Conservation (phyloP, 2,329 filamentous ascomycete genomes). For the Helotiales sp. region DNA sequence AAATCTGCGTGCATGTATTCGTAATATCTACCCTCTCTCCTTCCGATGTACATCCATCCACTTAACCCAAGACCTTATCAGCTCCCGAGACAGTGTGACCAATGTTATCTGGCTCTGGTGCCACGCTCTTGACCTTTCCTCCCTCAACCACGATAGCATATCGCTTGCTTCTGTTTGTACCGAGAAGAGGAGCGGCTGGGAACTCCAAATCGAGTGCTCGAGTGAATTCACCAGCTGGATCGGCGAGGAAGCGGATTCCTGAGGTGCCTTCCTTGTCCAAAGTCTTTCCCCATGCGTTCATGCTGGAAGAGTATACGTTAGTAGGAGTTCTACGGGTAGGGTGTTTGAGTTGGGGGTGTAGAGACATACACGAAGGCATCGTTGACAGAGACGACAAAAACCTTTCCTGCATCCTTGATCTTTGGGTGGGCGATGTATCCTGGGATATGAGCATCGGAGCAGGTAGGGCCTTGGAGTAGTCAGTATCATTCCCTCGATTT, state of each 20-base stretch:
- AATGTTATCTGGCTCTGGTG: constrained; percentile 87
- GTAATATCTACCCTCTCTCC: not conserved
- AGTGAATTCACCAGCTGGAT: constrained; percentile 77
- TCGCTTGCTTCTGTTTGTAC: constrained; percentile 79
- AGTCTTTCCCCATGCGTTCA: constrained; percentile 82
- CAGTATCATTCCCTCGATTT: not conserved
- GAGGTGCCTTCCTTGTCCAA: constrained; percentile 74
- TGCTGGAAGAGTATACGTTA: constrained; percentile 49
- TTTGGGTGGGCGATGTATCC: constrained; percentile 80
- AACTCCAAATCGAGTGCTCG: constrained; percentile 82
- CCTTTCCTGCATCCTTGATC: constrained; percentile 75
- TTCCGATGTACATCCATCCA: not conserved
- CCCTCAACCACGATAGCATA: constrained; percentile 82
- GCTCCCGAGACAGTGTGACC: constrained; percentile 59
- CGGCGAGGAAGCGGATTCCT: constrained; percentile 84
- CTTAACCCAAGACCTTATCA: constrained; percentile 28
- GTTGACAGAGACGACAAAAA: constrained; percentile 91
- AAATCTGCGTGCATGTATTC: no score
- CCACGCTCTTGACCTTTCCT: constrained; percentile 79
- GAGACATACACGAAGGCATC: constrained; percentile 84
- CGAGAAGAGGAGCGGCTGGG: constrained; percentile 76
- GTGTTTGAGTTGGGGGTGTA: not conserved
- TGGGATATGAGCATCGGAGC: constrained; percentile 73
- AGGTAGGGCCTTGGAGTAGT: constrained; percentile 50
- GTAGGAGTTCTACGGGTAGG: no score